Evolutionary conservation across 2,329 filamentous ascomycete genomes (phyloP), one percentile per base, ranked within the genome.

Genomic region (Aureobasidium melanogenum): DNA sequence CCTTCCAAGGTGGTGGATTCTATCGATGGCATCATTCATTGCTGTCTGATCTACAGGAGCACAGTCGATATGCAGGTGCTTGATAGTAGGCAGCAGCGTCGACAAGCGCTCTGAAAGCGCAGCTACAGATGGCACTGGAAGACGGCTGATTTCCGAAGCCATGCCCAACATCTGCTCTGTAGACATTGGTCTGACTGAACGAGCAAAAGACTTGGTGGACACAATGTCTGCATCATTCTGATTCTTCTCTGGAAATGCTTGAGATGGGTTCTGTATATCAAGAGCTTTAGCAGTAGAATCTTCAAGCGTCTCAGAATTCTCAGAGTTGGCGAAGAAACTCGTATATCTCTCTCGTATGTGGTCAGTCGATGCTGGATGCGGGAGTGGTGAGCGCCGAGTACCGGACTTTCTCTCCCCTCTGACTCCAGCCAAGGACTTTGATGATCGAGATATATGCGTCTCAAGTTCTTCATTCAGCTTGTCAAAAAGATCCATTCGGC

Each of bases 41-140:
- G 68, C 68, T 30, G 66, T 64, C 52, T 76, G 73, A 34, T 70
- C 71, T 24, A 66, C 66, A 19, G 73, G 64, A 15, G 71, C 63
- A 50, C 70, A 73, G 36, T 73, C 71, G 24, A 73, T 69, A 59
- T 74, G 72, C 47, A 75, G 69, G 55, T 74, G 73, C 26, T 68
- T 72, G 55, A 80, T 64, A 10, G 75, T 74, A 5, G 77, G 78
- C 19, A 80, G 65, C 14, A 79, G 69, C 66, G 77, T 75, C 0
- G 77, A 78, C 14, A 80, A 67, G 22, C 77, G 73, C 54, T 78
- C 72, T 1, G 77, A 79, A 8, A 80, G 69, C 12, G 71, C 75
- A 30, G 70, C 71, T 17, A 79, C 72, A 5, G 75, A 78, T 17
- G 78, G 78, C 26, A 80, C 75, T 5, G 74, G 75, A 24, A 80